Evolutionary conservation across 345 rosid genomes (phyloP), one percentile per base, ranked within the genome.

Genomic region (Acer saccharum): DNA sequence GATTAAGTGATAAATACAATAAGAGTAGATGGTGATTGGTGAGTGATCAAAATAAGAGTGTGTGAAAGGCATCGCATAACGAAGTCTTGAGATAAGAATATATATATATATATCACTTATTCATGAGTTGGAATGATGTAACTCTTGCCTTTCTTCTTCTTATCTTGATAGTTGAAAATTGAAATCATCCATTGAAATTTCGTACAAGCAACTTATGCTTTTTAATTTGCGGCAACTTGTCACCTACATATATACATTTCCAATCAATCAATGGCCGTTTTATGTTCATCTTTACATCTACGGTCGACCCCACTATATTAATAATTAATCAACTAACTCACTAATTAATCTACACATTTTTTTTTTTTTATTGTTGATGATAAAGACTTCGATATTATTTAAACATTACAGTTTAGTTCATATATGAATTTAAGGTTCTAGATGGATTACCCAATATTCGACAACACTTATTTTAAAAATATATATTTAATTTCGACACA

Each of bases 121-220:
- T 32, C 65, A 32, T 76, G 80, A 79, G 69, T 46, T 76, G 85
- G 76, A 73, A 57, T 77, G 79, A 77, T 39, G 72, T 32, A 68
- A 3, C 7, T 52, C 21, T 69, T 68, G 43, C 57, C 60, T 66
- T 76, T 35, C 39, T 35, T 35, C 39, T 35, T 35, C 75, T 73
- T 73, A 76, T 81, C 84, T 66, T 32, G 75, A 52, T 18, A 43
- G 1, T 35, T 35, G 39, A 35, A 35, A 43, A 2, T 35, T 35
- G 39, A 35, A 35, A 27, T 7, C 25, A 35, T 20, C 52, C 74
- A 62, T 4, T 63, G 21, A 35, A 66, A 27, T 73, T 48, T 64
- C 73, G 68, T 78, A 9, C 44, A 81, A 52, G 76, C 66, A 66
- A 78, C 3, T 64, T 52, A n/a, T 68, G 60, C 18, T 43, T 9